Conservation (phyloP, 805 yeast genomes). For the Candida khao-thaluensis region DNA sequence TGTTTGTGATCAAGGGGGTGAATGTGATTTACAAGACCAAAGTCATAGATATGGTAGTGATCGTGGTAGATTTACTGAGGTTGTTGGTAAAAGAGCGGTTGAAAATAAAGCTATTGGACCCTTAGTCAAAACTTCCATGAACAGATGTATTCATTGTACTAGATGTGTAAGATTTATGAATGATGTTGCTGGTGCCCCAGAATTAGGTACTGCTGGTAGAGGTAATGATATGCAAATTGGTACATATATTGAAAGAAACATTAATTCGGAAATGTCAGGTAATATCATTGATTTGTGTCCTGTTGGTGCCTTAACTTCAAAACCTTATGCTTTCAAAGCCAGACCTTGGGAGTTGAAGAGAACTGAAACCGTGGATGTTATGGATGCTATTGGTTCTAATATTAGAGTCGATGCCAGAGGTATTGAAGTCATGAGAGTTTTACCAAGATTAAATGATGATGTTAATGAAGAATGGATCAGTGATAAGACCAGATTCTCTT, state of each 20-base stretch:
- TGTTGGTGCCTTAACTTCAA: slow-evolving; percentile 86
- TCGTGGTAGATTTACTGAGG: slow-evolving; percentile 80
- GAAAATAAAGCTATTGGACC: slow-evolving; percentile 92
- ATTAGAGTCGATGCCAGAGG: slow-evolving; percentile 86
- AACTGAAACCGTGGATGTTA: slow-evolving; percentile 81
- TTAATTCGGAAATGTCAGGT: slow-evolving; percentile 82
- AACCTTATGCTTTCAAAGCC: slow-evolving; percentile 68
- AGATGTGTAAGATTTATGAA: slow-evolving; percentile 87
- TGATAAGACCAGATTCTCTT: slow-evolving; percentile 82
- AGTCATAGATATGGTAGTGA: slow-evolving; percentile 79
- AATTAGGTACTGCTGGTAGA: slow-evolving; percentile 84
- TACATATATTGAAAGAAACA: slow-evolving; percentile 80
- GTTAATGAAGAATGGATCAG: slow-evolving; percentile 90
- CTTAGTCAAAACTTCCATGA: slow-evolving; percentile 84
- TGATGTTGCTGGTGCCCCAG: slow-evolving; percentile 92
- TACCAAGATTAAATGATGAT: slow-evolving; percentile 84
- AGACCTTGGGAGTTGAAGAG: slow-evolving; percentile 92
- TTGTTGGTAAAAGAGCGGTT: slow-evolving; percentile 83
- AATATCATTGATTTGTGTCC: slow-evolving; percentile 83
- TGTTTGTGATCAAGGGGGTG: slow-evolving; percentile 93
- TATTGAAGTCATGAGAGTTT: slow-evolving; percentile 79
- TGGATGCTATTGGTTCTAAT: slow-evolving; percentile 81
- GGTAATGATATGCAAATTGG: slow-evolving; percentile 93
- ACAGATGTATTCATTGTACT: slow-evolving; percentile 90
- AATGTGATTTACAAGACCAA: slow-evolving; percentile 90